Conservation (phyloP, 345 rosid genomes). For the Gossypium raimondii region DNA sequence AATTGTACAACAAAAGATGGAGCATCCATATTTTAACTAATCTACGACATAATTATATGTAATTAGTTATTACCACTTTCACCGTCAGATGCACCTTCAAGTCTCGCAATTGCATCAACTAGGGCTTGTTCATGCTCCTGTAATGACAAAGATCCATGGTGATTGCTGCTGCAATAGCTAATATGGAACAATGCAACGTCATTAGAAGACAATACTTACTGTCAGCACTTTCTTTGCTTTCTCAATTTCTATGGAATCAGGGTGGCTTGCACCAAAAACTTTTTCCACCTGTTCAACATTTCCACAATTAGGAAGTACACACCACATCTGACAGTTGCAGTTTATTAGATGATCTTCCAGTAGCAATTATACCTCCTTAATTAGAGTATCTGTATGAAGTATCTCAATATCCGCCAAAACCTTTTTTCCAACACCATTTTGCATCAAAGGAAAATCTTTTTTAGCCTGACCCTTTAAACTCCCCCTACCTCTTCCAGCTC, state of each 20-base stretch:
- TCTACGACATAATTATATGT: conserved; percentile 37
- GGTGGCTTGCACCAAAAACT: conserved; percentile 60
- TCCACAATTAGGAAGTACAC: conserved; percentile 4
- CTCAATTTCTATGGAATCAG: conserved; percentile 68
- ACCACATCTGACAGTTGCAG: neutral
- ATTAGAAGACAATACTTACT: conserved; percentile 38
- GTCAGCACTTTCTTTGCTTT: conserved; percentile 81
- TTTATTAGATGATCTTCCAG: conserved; percentile 2
- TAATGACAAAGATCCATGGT: conserved; percentile 15
- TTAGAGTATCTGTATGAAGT: conserved; percentile 79
- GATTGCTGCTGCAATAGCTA: conserved; percentile 3
- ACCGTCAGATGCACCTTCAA: conserved; percentile 92
- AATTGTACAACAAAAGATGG: conserved; percentile 29
- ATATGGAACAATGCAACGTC: neutral
- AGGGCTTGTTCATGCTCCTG: conserved; percentile 96
- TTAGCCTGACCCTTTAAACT: conserved; percentile 42
- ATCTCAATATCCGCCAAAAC: conserved; percentile 79
- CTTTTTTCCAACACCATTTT: conserved; percentile 75
- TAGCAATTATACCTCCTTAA: conserved; percentile 65
- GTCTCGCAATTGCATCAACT: conserved; percentile 79
- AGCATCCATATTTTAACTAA: conserved; percentile 22
- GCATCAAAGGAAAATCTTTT: conserved; percentile 47
- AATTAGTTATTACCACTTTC: conserved; percentile 93
- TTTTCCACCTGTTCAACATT: conserved; percentile 66
- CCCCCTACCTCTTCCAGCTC: conserved; percentile 83